These are phyloP conservation scores for Cadophora luteo-olivacea DNA, from an alignment of 2,329 filamentous ascomycete species.

Conservation along the genomic window DNA sequence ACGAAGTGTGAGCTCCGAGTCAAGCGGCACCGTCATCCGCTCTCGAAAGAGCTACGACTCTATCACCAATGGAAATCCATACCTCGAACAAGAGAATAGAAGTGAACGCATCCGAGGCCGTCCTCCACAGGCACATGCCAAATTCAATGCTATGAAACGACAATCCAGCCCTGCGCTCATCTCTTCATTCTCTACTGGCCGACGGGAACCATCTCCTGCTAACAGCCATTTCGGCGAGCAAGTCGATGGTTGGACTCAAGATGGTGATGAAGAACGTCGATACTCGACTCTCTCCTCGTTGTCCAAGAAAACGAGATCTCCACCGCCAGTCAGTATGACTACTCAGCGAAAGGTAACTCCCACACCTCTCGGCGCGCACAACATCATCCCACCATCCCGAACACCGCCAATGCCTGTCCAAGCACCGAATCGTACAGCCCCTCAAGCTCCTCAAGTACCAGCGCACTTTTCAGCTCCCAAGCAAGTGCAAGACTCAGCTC, in stretches of 20 bases:
- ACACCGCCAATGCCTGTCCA: neutral
- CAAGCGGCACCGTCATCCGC: conserved; percentile 18
- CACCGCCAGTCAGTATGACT: conserved; percentile 22
- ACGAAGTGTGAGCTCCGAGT: conserved; percentile 20
- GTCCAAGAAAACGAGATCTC: conserved; percentile 4
- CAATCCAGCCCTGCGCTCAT: neutral
- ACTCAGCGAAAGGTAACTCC: conserved; percentile 21
- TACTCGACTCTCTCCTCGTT: neutral
- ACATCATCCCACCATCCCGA: neutral
- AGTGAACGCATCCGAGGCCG: conserved; percentile 9
- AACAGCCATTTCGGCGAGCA: neutral
- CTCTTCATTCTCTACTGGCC: neutral
- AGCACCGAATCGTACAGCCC: neutral
- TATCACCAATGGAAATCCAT: conserved; percentile 12
- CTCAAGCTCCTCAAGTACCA: conserved; percentile 13
- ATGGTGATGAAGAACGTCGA: neutral
- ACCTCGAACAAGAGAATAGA: neutral
- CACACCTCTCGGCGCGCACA: conserved; percentile 8
- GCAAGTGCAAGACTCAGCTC: conserved; percentile 2
- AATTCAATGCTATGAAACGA: conserved; percentile 9
- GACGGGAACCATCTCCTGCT: conserved; percentile 3
- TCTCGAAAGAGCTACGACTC: conserved; percentile 30
- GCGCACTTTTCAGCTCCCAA: neutral
- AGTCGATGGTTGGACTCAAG: conserved; percentile 2
- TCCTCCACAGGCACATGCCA: conserved; percentile 20